Evolutionary conservation across 495 filamentous ascomycete genomes (phyloP).

Genomic region (Cairneyella variabilis): DNA sequence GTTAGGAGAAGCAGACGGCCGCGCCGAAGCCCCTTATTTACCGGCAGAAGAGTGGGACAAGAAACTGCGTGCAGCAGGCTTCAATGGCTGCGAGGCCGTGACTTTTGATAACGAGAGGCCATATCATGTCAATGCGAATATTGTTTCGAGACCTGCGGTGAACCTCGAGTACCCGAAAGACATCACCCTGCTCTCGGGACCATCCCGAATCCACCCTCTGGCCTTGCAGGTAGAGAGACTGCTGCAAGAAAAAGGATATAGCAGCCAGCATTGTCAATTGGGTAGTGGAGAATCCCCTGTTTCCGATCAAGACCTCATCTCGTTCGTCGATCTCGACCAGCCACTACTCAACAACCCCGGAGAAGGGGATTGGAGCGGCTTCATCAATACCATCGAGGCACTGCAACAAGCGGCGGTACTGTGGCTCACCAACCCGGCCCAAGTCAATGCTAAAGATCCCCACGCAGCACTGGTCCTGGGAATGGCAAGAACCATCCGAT

Average conservation of each 20-base stretch:
- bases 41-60: not conserved
- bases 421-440: not conserved
- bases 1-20: slow-evolving; percentile 28
- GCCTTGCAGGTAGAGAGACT: not conserved
- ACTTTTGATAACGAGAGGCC: slow-evolving; percentile 9
- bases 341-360: slow-evolving; percentile 28
- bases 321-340: slow-evolving; percentile 28
- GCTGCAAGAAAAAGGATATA: not conserved
- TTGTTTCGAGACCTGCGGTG: slow-evolving; percentile 12
- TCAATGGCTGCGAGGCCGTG: not conserved
- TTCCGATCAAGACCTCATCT: slow-evolving; percentile 30
- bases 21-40: slow-evolving; percentile 30
- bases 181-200: not conserved
- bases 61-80: slow-evolving; percentile 1
- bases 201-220: not conserved
- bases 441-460: slow-evolving; percentile 2
- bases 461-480: slow-evolving; percentile 22
- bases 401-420: not conserved
- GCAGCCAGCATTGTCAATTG: slow-evolving; percentile 12
- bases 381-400: slow-evolving; percentile 12
- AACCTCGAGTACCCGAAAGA: not conserved
- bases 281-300: slow-evolving; percentile 20
- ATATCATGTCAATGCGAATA: slow-evolving; percentile 21
- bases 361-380: slow-evolving; percentile 6
- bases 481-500: slow-evolving; percentile 36